Evolutionary conservation across 1,139 yeast species (phyloP), one percentile per base, ranked within the genome.

Genomic region (Saccharomyces hybrid): DNA sequence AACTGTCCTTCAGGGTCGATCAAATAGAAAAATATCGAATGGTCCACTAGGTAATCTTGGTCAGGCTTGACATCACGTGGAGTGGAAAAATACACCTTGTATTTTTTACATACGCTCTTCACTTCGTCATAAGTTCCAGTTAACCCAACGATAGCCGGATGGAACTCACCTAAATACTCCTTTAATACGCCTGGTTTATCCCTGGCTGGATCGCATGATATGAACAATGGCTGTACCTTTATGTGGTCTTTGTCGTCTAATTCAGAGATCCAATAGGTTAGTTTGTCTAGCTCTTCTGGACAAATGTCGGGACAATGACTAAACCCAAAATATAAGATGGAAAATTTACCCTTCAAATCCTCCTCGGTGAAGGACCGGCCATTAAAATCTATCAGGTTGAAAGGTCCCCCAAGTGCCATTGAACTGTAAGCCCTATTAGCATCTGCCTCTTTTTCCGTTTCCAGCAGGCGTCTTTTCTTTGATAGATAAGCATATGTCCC

Each of bases 271-370:
- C 95, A 88, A 34, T 81, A 78, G 2, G 96, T 88, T 70, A 93
- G 78, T 67, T 91, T 89, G 69, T 93, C 99, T 60, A 93, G 79
- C 71, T 93, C 99, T 69, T 93, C 98, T 8, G 99, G 99, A 71
- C 99, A 93, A 52, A 93, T 90, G 71, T 93, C 99, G 6, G 99
- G 99, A 73, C 99, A 93, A 73, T 90, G 91, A 4, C 96, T 87
- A 75, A 93, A 93, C 0, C 99, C 99, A 73, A 93, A 93, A 72
- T 93, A 93, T 16, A 93, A 70, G 53, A 93, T 76, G 11, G 90
- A 81, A 70, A 88, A 93, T 69, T 81, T 83, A 49, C 93, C 95
- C 59, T 80, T 74, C 67, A 93, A 75, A 64, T 91, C 80, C 56
- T 87, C 76, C 31, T 89, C 82, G 1, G 97, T 88, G 69, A 91